phyloP scores from a whole-genome alignment of 306 rosid species.

The Amphicarpaea edgeworthii region DNA sequence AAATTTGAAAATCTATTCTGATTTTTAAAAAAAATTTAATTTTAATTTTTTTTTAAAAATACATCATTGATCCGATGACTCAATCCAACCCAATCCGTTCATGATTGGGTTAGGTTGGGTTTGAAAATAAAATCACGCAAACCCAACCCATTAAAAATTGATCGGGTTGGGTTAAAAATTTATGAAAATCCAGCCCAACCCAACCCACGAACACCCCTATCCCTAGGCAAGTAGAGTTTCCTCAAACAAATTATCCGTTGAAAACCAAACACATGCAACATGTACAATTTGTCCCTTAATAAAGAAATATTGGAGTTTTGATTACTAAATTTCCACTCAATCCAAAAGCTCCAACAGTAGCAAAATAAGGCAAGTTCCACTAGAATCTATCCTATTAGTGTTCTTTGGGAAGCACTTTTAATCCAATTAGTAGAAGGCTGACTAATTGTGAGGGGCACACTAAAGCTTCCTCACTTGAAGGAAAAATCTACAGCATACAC shows the following conservation, averaged over 20 bases:
- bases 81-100: no score
- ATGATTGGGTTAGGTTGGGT: no score
- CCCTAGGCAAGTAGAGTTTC: background rate
- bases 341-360: background rate
- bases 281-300: background rate
- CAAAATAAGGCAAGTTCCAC: background rate
- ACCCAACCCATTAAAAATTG: no score
- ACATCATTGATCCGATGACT: no score
- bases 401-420: background rate
- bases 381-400: background rate
- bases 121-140: no score
- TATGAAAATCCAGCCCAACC: no score
- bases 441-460: background rate
- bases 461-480: background rate
- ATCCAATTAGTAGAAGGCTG: background rate
- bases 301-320: slow-evolving; percentile 2
- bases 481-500: background rate
- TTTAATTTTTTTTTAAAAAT: no score
- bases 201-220: no score
- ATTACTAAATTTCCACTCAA: slow-evolving; percentile 6
- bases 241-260: background rate
- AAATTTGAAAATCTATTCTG: no score
- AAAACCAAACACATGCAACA: slow-evolving; percentile 11
- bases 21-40: no score
- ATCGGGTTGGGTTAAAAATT: no score